Percentiles rank a stretch among this genome's conserved stretches.
Evolutionary conservation across 1,284 basidiomycete genomes (phyloP).

Genomic region (Papiliotrema terrestris): DNA sequence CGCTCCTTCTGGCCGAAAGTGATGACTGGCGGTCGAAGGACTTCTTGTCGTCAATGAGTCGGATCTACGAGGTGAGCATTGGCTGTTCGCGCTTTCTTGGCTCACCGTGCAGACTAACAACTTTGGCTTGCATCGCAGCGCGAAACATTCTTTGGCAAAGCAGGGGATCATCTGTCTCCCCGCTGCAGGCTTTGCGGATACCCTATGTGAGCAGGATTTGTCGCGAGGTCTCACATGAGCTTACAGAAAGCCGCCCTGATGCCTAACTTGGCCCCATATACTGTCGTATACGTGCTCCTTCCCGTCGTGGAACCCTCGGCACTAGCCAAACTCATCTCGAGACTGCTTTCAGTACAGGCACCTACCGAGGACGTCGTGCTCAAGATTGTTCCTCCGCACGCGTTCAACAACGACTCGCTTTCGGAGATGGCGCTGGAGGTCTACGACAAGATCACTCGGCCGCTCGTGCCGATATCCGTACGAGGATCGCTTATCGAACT

Average conservation of each 20-base stretch:
- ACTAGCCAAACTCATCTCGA: background rate
- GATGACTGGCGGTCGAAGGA: slow-evolving; percentile 8
- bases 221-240: background rate
- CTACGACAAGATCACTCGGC: slow-evolving; percentile 28
- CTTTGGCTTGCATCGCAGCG: too few relatives aligned
- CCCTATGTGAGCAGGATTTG: background rate
- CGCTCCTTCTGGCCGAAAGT: slow-evolving; percentile 21
- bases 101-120: too few relatives aligned
- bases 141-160: background rate
- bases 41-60: slow-evolving; percentile 16
- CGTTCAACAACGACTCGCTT: background rate
- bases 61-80: slow-evolving; percentile 15
- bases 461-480: slow-evolving; percentile 16
- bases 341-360: background rate
- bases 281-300: slow-evolving; percentile 11
- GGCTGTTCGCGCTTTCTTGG: too few relatives aligned
- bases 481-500: slow-evolving; percentile 16
- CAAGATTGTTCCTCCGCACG: slow-evolving; percentile 13
- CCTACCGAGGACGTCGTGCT: slow-evolving; percentile 5
- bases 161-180: background rate
- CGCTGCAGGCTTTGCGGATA: background rate
- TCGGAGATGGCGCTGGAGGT: slow-evolving; percentile 24
- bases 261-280: background rate
- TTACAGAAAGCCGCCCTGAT: slow-evolving; percentile 2
- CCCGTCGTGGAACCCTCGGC: background rate